Percentiles rank a stretch among this genome's conserved stretches.
These are phyloP conservation scores for Bimuria novae-zelandiae DNA, from an alignment of 2,329 filamentous ascomycete genomes.

Conservation along the genomic window DNA sequence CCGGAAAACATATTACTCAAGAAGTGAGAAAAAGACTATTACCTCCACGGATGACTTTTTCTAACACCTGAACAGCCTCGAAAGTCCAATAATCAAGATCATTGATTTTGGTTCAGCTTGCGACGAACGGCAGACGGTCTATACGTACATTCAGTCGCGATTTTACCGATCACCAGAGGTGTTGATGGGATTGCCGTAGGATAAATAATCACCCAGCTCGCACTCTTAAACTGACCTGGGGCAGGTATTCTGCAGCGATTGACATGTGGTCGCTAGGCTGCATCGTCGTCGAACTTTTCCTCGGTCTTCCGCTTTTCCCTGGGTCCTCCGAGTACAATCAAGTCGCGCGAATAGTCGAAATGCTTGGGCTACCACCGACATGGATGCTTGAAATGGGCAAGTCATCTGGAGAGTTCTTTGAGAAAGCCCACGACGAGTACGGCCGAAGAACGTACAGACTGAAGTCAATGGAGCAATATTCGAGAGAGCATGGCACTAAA, in stretches of 20 bases:
- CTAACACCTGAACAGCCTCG: slow-evolving; percentile 61
- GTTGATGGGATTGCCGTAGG: slow-evolving; percentile 80
- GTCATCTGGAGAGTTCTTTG: slow-evolving; percentile 95
- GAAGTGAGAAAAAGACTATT: slow-evolving; percentile 65
- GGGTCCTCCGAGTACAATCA: slow-evolving; percentile 99
- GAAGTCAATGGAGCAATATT: slow-evolving; percentile 98
- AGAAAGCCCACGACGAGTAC: slow-evolving; percentile 90
- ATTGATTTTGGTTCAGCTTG: slow-evolving; percentile 99
- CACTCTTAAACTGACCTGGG: neutral
- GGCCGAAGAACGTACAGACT: slow-evolving; percentile 87
- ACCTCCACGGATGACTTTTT: neutral
- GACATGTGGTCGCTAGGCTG: slow-evolving; percentile 99
- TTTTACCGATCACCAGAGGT: slow-evolving; percentile 98
- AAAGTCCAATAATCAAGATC: slow-evolving; percentile 99
- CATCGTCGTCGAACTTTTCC: slow-evolving; percentile 96
- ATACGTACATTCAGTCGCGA: slow-evolving; percentile 97
- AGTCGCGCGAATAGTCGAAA: slow-evolving; percentile 94
- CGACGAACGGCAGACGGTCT: slow-evolving; percentile 97
- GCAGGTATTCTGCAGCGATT: slow-evolving; percentile 89
- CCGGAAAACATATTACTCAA: slow-evolving; percentile 97
- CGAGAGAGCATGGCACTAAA: slow-evolving; percentile 91
- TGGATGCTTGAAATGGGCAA: slow-evolving; percentile 99
- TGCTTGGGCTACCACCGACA: slow-evolving; percentile 92
- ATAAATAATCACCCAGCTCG: neutral
- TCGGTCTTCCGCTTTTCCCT: slow-evolving; percentile 91